A percentile compares a stretch with the other conserved stretches of the same genome.
These are phyloP conservation scores for Smithsoniella earleae DNA, from an alignment of 163 green algal genomes.

Conservation along the genomic window DNA sequence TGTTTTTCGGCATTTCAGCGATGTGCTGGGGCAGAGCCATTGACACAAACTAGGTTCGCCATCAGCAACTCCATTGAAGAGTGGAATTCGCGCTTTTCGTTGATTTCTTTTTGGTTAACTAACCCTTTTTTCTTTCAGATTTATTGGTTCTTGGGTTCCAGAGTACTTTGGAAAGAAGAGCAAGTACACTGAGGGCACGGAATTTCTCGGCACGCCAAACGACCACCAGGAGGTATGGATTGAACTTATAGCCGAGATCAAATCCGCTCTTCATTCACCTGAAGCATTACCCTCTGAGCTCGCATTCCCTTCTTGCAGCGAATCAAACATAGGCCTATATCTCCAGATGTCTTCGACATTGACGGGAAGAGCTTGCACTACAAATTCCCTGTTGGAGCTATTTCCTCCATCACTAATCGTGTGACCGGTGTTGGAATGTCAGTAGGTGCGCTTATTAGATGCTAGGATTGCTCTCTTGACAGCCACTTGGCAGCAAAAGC, in stretches of 20 bases:
- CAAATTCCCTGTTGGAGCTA: conserved; percentile 71
- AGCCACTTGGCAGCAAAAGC: not conserved
- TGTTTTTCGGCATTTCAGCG: not conserved
- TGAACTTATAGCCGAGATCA: not conserved
- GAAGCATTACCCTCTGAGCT: not conserved
- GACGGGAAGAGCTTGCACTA: conserved; percentile 71
- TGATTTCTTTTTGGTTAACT: not conserved
- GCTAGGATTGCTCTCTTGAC: not conserved
- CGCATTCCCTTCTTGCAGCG: conserved; percentile 57
- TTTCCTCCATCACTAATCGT: conserved; percentile 79
- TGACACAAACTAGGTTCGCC: not conserved
- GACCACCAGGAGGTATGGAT: conserved; percentile 63
- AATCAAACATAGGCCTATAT: conserved; percentile 71
- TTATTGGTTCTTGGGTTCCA: conserved; percentile 40
- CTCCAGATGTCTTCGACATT: conserved; percentile 79
- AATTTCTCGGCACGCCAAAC: conserved; percentile 79
- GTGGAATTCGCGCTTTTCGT: too few relatives aligned
- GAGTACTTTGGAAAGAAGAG: conserved; percentile 65
- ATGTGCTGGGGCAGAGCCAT: not conserved
- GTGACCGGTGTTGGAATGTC: conserved; percentile 68
- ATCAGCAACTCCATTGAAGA: not conserved
- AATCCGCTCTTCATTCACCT: not conserved
- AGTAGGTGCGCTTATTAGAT: conserved; percentile 41
- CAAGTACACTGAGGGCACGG: conserved; percentile 73
- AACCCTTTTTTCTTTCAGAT: not conserved